Evolutionary conservation across 345 rosid species (phyloP), one percentile per base, ranked within the genome.

Genomic region (Viola odorata): DNA sequence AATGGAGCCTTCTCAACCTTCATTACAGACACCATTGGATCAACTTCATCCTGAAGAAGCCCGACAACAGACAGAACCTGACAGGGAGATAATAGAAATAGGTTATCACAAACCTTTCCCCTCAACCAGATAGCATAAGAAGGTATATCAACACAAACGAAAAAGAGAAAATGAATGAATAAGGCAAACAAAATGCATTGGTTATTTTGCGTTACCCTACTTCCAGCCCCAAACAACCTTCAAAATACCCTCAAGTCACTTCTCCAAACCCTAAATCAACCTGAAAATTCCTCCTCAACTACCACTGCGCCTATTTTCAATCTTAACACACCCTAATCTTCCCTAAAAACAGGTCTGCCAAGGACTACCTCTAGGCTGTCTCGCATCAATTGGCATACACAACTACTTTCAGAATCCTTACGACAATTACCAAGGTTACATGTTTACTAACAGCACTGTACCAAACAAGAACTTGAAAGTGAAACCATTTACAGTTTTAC

Each of bases 21-120:
- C 77, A 73, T 73, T 8, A 73, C 77, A 0, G 76, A 73, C 37
- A 73, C 76, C 76, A 73, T 73, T 32, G 76, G 76, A 67, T 73
- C 72, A 40, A 73, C 76, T 2, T 73, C 76, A 53, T 73, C 76
- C 41, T 73, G 72, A 53, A 73, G 72, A 47, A 73, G 72, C 12
- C 76, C 76, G 45, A 73, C 76, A 53, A 73, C 76, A 44, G 76
- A 67, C n/a, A 67, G 67, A 12, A 67, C 76, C 76, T 73, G 64
- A 50, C 12, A 41, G 42, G 2, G 12, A 15, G 38, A 7, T 10
- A 37, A 39, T 3, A 3, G 49, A 42, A 9, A 57, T 51, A 45
- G 8, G 47, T 44, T 44, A 44, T 11, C 12, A 6, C 12, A 8
- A 11, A 60, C 6, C 14, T 14, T 36, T 3, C 13, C n/a, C 36